A percentile compares a stretch with the other conserved stretches of the same genome.
Conservation (phyloP, 192 early-diverging fungal species). For the Coemansia biformis region DNA sequence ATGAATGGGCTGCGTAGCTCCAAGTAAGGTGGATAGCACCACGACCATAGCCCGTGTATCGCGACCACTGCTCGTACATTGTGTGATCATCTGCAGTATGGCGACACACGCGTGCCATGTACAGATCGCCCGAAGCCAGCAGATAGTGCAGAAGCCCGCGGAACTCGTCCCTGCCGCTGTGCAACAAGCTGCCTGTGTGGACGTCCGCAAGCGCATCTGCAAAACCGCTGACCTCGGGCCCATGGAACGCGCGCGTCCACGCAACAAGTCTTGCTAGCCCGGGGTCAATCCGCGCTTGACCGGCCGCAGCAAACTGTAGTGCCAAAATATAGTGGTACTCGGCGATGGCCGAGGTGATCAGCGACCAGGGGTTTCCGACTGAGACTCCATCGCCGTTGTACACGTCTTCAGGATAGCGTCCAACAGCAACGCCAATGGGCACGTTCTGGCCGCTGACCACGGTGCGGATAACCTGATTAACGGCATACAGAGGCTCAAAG, state of each 20-base stretch:
- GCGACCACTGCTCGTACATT: conserved; percentile 63
- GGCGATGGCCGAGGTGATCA: conserved; percentile 56
- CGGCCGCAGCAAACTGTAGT: conserved; percentile 12
- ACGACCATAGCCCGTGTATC: conserved; percentile 50
- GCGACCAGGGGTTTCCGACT: conserved; percentile 72
- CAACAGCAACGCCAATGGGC: conserved; percentile 55
- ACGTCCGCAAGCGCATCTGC: too few relatives aligned
- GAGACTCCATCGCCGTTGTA: conserved; percentile 61
- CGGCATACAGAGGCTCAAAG: conserved; percentile 18
- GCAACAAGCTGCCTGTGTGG: not conserved
- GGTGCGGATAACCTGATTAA: conserved; percentile 20
- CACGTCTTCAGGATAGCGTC: conserved; percentile 71
- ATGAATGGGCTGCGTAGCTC: conserved; percentile 57
- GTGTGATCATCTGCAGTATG: conserved; percentile 52
- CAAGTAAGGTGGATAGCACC: conserved; percentile 69
- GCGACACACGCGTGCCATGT: conserved; percentile 51
- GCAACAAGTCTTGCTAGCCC: conserved; percentile 39
- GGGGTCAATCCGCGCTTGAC: conserved; percentile 22
- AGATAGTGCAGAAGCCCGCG: conserved; percentile 30
- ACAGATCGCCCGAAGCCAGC: conserved; percentile 52
- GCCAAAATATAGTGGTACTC: conserved; percentile 61
- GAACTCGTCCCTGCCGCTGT: conserved; percentile 8
- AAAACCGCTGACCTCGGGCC: too few relatives aligned
- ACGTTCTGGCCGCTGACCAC: conserved; percentile 10
- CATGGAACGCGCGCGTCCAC: conserved; percentile 7